Percentiles rank a stretch among this genome's conserved stretches.
phyloP scores from a whole-genome alignment of 2,329 filamentous ascomycete species.

The Beauveria sp. region DNA sequence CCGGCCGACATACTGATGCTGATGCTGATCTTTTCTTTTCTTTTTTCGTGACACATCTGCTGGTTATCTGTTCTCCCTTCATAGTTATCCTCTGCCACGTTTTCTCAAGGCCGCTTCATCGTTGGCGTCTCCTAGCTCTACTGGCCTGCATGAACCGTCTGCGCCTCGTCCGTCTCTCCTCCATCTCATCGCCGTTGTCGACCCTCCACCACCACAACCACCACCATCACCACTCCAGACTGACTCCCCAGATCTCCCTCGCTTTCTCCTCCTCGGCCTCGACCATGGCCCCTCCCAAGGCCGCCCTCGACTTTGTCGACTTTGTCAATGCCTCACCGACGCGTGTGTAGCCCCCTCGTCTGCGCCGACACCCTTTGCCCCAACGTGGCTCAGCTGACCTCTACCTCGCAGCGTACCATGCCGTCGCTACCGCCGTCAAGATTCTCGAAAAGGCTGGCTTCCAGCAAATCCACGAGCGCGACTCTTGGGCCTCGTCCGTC shows the following conservation, averaged over 20 bases:
- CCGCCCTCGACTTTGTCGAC: slow-evolving; percentile 77
- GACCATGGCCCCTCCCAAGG: slow-evolving; percentile 45
- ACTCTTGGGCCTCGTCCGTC: slow-evolving; percentile 75
- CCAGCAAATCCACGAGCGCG: slow-evolving; percentile 78
- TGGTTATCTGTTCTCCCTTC: background rate
- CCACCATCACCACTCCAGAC: background rate
- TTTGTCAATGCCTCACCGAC: slow-evolving; percentile 94
- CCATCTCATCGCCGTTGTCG: background rate
- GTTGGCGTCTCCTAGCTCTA: background rate
- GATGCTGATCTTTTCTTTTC: background rate
- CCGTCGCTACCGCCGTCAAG: slow-evolving; percentile 69
- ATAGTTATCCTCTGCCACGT: background rate
- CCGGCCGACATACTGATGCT: slow-evolving; percentile 1
- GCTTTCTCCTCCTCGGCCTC: slow-evolving; percentile 24
- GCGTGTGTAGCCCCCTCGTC: slow-evolving; percentile 47
- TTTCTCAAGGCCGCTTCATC: background rate
- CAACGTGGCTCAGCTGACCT: slow-evolving; percentile 1
- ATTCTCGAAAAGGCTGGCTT: slow-evolving; percentile 81
- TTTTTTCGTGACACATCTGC: background rate
- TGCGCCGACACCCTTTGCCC: slow-evolving; percentile 12
- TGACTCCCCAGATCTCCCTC: background rate
- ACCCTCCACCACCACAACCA: background rate
- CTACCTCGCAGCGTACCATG: slow-evolving; percentile 71
- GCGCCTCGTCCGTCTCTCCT: background rate
- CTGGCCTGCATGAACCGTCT: background rate